These are phyloP conservation scores for Ophiostoma montium DNA, from an alignment of 2,329 filamentous ascomycete species.

Conservation along the genomic window DNA sequence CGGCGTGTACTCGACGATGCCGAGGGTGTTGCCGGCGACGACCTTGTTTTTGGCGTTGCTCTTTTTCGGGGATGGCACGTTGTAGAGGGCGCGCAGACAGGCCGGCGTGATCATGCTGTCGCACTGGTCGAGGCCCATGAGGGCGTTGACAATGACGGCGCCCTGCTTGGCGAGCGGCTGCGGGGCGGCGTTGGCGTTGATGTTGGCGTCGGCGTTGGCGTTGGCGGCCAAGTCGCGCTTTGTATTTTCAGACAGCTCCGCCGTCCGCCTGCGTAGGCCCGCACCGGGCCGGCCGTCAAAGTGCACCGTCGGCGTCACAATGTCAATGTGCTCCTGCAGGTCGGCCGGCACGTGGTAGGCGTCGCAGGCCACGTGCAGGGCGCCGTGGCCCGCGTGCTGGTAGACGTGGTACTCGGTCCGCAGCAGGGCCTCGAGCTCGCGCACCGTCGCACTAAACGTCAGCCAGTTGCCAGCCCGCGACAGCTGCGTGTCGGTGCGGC, in stretches of 20 bases:
- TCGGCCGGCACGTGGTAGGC: constrained; percentile 26
- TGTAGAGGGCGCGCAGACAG: constrained; percentile 37
- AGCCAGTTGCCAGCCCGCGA: constrained; percentile 39
- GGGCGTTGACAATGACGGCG: constrained; percentile 17
- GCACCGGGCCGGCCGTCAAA: constrained; percentile 21
- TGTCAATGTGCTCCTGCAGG: constrained; percentile 24
- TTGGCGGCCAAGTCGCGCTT: no score
- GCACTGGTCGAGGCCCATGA: constrained; percentile 26
- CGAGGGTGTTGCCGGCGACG: constrained; percentile 33
- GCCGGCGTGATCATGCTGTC: constrained; percentile 40
- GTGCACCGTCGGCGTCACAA: constrained; percentile 27
- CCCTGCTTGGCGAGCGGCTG: constrained; percentile 20
- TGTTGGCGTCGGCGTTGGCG: no score
- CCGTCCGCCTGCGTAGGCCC: constrained; percentile 7
- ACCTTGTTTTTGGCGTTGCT: no score
- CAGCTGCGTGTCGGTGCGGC: constrained; percentile 30
- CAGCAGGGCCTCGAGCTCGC: constrained; percentile 38
- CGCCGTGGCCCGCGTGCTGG: constrained; percentile 23
- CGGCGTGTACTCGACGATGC: constrained; percentile 39
- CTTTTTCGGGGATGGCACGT: no score
- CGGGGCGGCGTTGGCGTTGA: no score
- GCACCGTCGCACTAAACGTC: constrained; percentile 37
- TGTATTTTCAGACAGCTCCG: no score
- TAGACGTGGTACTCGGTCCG: constrained; percentile 39
- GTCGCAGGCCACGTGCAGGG: constrained; percentile 27